Percentiles rank a stretch among this genome's conserved stretches.
Evolutionary conservation across 805 yeast genomes (phyloP).

Genomic region (Cyberlindnera suaveolens): DNA sequence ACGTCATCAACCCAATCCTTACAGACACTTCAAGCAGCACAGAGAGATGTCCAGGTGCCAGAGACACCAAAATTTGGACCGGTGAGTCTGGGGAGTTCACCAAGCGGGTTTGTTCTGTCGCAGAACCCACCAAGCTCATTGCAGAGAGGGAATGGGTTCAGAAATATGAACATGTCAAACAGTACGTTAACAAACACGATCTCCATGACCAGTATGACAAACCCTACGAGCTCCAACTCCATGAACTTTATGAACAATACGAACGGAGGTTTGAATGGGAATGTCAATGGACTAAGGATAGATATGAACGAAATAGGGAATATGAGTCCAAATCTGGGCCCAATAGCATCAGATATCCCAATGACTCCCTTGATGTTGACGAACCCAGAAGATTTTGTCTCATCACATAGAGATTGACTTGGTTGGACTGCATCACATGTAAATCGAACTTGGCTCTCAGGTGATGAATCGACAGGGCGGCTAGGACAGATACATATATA

Average conservation of each 20-base stretch:
- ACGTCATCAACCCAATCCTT: slow-evolving; percentile 4
- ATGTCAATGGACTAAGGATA: slow-evolving; percentile 2
- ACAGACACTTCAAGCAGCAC: slow-evolving; percentile 11
- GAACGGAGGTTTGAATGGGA: slow-evolving; percentile 3
- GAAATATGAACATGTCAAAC: slow-evolving; percentile 1
- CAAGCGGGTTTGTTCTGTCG: slow-evolving; percentile 16
- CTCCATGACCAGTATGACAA: too few relatives aligned
- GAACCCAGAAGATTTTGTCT: background rate
- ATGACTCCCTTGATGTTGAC: slow-evolving; percentile 22
- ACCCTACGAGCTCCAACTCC: too few relatives aligned
- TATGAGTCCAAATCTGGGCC: slow-evolving; percentile 20
- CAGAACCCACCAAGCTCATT: slow-evolving; percentile 18
- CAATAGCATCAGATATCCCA: slow-evolving; percentile 15
- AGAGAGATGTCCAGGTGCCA: slow-evolving; percentile 8
- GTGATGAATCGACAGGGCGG: too few relatives aligned
- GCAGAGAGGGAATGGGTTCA: slow-evolving; percentile 14
- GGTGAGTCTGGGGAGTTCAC: slow-evolving; percentile 17
- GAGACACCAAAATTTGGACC: slow-evolving; percentile 22
- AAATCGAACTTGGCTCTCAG: too few relatives aligned
- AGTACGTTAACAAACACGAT: too few relatives aligned
- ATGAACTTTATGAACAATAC: too few relatives aligned
- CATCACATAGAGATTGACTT: background rate
- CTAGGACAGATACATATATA: too few relatives aligned
- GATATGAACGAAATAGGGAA: slow-evolving; percentile 3
- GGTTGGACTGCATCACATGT: background rate